Conservation (phyloP, 495 filamentous ascomycete genomes). For the Rusavskia elegans region DNA sequence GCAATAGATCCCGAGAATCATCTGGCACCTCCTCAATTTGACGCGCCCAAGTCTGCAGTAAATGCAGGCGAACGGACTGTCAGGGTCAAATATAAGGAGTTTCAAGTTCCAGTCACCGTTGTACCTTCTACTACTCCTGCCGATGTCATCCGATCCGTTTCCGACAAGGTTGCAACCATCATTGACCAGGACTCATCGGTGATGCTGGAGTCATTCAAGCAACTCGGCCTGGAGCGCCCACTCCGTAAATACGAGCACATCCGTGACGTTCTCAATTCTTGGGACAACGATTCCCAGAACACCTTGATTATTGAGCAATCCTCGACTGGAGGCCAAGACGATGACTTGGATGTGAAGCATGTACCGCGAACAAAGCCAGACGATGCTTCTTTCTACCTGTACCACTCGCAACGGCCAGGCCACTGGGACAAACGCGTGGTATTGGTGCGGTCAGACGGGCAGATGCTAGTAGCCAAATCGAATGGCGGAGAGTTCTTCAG, state of each 20-base stretch:
- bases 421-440: constrained; percentile 81
- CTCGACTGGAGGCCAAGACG: constrained; percentile 26
- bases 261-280: constrained; percentile 81
- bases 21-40: constrained; percentile 45
- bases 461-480: constrained; percentile 62
- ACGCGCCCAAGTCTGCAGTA: constrained; percentile 71
- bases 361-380: constrained; percentile 43
- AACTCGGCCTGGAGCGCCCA: constrained; percentile 67
- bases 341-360: constrained; percentile 31
- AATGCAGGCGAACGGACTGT: constrained; percentile 67
- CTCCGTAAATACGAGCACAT: constrained; percentile 77
- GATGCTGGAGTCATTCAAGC: constrained; percentile 57
- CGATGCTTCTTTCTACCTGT: constrained; percentile 50
- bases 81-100: constrained; percentile 48
- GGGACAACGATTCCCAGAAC: constrained; percentile 66
- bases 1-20: constrained; percentile 20
- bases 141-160: constrained; percentile 50
- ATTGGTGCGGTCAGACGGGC: constrained; percentile 56
- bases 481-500: constrained; percentile 40
- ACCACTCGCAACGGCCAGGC: constrained; percentile 64
- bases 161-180: constrained; percentile 33
- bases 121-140: constrained; percentile 54
- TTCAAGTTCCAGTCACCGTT: constrained; percentile 47
- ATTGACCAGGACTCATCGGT: constrained; percentile 47
- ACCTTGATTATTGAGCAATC: constrained; percentile 42